These are phyloP conservation scores for Acacia melanoxylon DNA, from an alignment of 306 rosid species.

Conservation along the genomic window DNA sequence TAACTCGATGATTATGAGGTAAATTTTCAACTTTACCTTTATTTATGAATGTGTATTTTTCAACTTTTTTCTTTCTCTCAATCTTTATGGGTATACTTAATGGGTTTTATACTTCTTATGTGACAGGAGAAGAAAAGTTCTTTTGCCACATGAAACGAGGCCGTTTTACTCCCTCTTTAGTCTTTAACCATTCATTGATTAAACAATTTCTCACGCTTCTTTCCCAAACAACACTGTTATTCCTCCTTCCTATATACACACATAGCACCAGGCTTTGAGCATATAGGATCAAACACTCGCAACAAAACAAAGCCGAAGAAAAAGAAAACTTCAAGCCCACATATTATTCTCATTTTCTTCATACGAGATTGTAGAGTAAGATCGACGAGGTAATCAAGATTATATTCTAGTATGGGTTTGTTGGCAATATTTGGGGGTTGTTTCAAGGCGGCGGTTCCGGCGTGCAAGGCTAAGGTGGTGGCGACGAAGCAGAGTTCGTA, in stretches of 20 bases:
- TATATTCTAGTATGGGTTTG: conserved; percentile 29
- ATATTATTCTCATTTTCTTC: not conserved
- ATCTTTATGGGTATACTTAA: too few relatives aligned
- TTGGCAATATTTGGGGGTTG: conserved; percentile 58
- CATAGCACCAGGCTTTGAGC: not conserved
- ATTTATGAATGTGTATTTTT: too few relatives aligned
- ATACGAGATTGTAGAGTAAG: not conserved
- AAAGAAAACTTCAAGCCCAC: conserved; percentile 23
- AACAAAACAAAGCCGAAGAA: not conserved
- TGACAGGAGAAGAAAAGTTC: too few relatives aligned
- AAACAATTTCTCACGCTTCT: not conserved
- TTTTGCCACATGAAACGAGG: too few relatives aligned
- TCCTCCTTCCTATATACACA: not conserved
- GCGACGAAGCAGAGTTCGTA: conserved; percentile 54
- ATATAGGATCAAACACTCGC: conserved; percentile 22
- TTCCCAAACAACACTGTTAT: conserved; percentile 27
- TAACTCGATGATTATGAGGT: too few relatives aligned
- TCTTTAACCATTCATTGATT: not conserved
- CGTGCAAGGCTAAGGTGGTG: conserved; percentile 38
- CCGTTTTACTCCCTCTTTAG: too few relatives aligned
- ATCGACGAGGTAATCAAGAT: conserved; percentile 30
- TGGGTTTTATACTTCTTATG: too few relatives aligned
- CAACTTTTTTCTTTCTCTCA: too few relatives aligned
- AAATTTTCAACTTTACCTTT: too few relatives aligned
- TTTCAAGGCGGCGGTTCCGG: conserved; percentile 40